Evolutionary conservation across 177 flowering plant species (phyloP).

Genomic region (Vitis hybrid): DNA sequence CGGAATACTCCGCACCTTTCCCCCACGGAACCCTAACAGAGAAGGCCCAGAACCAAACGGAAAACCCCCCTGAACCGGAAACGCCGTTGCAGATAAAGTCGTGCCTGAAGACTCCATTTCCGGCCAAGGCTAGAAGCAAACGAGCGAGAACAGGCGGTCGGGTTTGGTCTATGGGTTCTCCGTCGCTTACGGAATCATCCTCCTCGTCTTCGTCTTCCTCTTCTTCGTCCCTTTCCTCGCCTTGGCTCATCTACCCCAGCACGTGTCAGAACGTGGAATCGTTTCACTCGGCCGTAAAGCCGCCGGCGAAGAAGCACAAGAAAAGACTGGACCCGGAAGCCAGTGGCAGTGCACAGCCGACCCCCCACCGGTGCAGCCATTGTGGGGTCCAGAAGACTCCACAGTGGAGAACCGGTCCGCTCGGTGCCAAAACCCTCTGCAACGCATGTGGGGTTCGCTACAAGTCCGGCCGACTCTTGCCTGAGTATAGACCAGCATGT

Average conservation of each 20-base stretch:
- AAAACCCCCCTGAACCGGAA: constrained; percentile 21
- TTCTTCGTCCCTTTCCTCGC: constrained; percentile 27
- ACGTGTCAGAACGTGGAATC: constrained; percentile 17
- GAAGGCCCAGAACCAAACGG: constrained; percentile 5
- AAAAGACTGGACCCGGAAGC: constrained; percentile 12
- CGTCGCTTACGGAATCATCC: constrained; percentile 31
- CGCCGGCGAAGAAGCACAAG: constrained; percentile 28
- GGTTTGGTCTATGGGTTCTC: constrained; percentile 43
- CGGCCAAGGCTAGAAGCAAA: constrained; percentile 59
- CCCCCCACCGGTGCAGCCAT: constrained; percentile 54
- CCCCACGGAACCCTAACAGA: constrained; percentile 25
- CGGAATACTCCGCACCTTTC: constrained; percentile 33
- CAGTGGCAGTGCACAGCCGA: constrained; percentile 15
- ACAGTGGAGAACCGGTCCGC: constrained; percentile 79
- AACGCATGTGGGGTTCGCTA: constrained; percentile 75
- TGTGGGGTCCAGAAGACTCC: constrained; percentile 73
- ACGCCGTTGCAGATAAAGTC: constrained; percentile 10
- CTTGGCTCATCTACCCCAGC: constrained; percentile 28
- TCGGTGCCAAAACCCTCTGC: constrained; percentile 69
- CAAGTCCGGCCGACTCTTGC: constrained; percentile 71
- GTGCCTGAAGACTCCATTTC: constrained; percentile 38
- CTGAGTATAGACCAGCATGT: constrained; percentile 72
- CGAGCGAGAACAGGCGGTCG: constrained; percentile 45
- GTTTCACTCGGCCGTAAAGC: constrained; percentile 15
- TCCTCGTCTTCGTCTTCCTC: constrained; percentile 44